A percentile compares a stretch with the other conserved stretches of the same genome.
Evolutionary conservation across 2,329 filamentous ascomycete species (phyloP).

Genomic region (Corinectria fuckeliana): DNA sequence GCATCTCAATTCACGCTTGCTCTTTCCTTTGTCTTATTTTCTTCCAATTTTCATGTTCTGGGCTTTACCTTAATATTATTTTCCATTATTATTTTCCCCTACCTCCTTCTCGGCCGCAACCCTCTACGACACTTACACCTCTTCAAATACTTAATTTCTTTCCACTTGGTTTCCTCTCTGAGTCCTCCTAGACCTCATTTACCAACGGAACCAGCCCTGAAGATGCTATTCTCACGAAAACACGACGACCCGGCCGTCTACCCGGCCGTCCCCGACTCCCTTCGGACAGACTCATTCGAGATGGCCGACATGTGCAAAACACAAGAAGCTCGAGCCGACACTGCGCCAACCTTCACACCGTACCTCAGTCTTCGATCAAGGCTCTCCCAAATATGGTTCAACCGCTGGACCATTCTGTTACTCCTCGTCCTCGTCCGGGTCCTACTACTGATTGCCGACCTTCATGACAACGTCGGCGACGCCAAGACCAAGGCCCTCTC

Average conservation of each 20-base stretch:
- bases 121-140: conserved; percentile 16
- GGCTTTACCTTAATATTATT: conserved; percentile 22
- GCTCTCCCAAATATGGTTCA: conserved; percentile 96
- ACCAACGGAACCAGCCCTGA: conserved; percentile 41
- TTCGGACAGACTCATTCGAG: conserved; percentile 47
- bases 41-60: conserved; percentile 12
- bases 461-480: conserved; percentile 75
- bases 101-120: conserved; percentile 8
- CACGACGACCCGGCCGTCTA: conserved; percentile 41
- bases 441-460: conserved; percentile 74
- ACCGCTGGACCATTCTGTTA: conserved; percentile 93
- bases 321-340: conserved; percentile 52
- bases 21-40: conserved; percentile 17
- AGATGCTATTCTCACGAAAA: conserved; percentile 48
- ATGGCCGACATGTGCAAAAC: conserved; percentile 42
- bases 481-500: conserved; percentile 84
- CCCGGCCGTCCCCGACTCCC: conserved; percentile 47
- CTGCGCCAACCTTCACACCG: conserved; percentile 78
- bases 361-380: conserved; percentile 90
- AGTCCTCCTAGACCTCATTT: conserved; percentile 25
- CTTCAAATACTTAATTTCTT: background rate
- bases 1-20: conserved; percentile 8
- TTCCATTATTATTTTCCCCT: conserved; percentile 20
- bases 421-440: conserved; percentile 84
- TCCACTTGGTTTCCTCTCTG: conserved; percentile 14